phyloP scores from a whole-genome alignment of 169 alveolate species.

The Babesia ovata region DNA sequence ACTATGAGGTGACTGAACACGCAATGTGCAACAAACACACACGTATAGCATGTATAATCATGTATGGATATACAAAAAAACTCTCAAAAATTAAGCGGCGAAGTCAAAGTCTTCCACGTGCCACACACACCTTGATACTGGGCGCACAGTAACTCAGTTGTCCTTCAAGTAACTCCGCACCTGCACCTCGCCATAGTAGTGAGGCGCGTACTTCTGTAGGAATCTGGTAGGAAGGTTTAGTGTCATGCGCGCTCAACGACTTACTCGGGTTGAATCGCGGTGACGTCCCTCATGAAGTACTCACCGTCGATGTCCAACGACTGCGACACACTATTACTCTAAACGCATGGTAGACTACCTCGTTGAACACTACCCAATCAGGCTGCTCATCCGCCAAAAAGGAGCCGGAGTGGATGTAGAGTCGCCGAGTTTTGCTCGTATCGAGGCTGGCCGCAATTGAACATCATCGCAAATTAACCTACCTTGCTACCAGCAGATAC shows the following conservation, averaged over 20 bases:
- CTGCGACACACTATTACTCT: background rate
- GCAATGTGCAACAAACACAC: background rate
- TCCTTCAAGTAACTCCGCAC: constrained; percentile 35
- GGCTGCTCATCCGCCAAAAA: constrained; percentile 65
- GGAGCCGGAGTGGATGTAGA: constrained; percentile 63
- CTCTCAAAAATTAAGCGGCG: background rate
- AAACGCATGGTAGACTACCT: constrained; percentile 2
- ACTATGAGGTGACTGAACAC: background rate
- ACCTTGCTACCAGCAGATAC: constrained; percentile 52
- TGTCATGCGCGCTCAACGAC: background rate
- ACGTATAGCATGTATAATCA: no score
- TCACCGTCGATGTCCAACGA: constrained; percentile 56
- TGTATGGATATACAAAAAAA: no score
- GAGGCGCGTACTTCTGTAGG: constrained; percentile 56
- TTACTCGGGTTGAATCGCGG: constrained; percentile 65
- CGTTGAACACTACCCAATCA: constrained; percentile 68
- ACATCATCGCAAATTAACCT: background rate
- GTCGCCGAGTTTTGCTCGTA: constrained; percentile 13
- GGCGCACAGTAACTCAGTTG: background rate
- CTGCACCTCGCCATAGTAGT: constrained; percentile 57
- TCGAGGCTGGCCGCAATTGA: constrained; percentile 2
- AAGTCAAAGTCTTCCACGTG: background rate
- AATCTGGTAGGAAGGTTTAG: constrained; percentile 21
- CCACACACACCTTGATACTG: background rate
- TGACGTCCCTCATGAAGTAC: constrained; percentile 56